A percentile compares a stretch with the other conserved stretches of the same genome.
Evolutionary conservation across 2,329 filamentous ascomycete genomes (phyloP).

Genomic region (Xylariaceae sp.): DNA sequence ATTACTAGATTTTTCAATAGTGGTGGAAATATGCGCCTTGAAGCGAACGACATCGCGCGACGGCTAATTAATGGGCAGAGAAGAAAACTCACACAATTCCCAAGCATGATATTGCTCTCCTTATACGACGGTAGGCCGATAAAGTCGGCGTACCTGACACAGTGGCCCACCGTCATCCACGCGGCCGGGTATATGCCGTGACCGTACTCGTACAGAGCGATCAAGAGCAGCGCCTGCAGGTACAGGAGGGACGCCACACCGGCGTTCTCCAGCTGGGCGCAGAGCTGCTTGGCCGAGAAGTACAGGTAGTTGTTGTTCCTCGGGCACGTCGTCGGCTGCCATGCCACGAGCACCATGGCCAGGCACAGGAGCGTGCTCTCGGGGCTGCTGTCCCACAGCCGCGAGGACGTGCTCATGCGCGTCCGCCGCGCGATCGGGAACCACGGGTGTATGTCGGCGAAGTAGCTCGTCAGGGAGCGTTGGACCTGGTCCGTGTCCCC

Average conservation of each 20-base stretch:
- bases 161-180: constrained; percentile 42
- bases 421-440: constrained; percentile 44
- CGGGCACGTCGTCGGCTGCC: constrained; percentile 32
- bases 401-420: constrained; percentile 37
- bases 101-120: constrained; percentile 34
- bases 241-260: constrained; percentile 38
- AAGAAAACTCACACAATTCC: constrained; percentile 27
- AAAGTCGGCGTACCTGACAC: constrained; percentile 40
- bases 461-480: constrained; percentile 36
- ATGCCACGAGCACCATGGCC: constrained; percentile 42
- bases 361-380: constrained; percentile 43
- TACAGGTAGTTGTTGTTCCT: constrained; percentile 36
- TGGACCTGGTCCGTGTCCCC: constrained; percentile 35
- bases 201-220: constrained; percentile 43
- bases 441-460: constrained; percentile 40
- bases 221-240: constrained; percentile 41
- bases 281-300: constrained; percentile 38
- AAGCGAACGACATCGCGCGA: too few species aligned
- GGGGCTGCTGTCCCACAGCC: constrained; percentile 38
- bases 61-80: too few species aligned
- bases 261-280: constrained; percentile 35
- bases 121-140: constrained; percentile 37
- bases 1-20: neutral
- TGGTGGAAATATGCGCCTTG: neutral
- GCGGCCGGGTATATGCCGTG: constrained; percentile 46